Conservation (phyloP, 345 rosid genomes). For the Ceriops tagal region DNA sequence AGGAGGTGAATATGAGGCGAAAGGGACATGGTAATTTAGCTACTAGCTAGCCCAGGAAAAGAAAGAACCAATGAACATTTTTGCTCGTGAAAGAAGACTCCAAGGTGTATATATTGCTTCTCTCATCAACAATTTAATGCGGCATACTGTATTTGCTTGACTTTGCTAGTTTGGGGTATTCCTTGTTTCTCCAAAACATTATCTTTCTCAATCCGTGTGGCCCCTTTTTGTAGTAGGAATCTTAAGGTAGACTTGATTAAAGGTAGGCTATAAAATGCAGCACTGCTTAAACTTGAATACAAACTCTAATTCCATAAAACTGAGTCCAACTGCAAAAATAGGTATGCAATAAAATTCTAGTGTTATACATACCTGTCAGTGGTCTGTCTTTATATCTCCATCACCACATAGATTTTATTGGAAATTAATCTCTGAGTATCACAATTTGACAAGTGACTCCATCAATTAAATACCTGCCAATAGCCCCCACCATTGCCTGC, state of each 20-base stretch:
- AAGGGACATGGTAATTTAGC: no score
- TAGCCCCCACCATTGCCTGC: conserved; percentile 21
- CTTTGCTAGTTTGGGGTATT: conserved; percentile 18
- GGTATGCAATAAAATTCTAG: no score
- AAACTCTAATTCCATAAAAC: background rate
- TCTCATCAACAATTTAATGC: conserved; percentile 26
- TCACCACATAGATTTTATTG: background rate
- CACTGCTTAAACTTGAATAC: conserved; percentile 19
- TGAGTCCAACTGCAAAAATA: no score
- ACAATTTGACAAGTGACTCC: background rate
- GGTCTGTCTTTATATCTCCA: background rate
- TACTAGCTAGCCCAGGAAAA: no score
- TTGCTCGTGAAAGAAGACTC: conserved; percentile 14
- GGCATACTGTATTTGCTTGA: conserved; percentile 7
- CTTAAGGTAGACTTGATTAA: conserved; percentile 19
- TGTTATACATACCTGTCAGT: background rate
- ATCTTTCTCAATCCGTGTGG: conserved; percentile 7
- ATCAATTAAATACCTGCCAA: conserved; percentile 7
- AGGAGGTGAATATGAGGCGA: background rate
- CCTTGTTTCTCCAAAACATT: conserved; percentile 11
- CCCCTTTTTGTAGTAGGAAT: conserved; percentile 25
- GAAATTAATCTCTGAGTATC: background rate
- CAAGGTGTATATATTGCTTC: conserved; percentile 9
- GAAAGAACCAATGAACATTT: background rate
- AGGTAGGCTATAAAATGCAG: conserved; percentile 1